A percentile compares a stretch with the other conserved stretches of the same genome.
Conservation (phyloP, 495 filamentous ascomycete genomes). For the Sordaria brevicollis region DNA sequence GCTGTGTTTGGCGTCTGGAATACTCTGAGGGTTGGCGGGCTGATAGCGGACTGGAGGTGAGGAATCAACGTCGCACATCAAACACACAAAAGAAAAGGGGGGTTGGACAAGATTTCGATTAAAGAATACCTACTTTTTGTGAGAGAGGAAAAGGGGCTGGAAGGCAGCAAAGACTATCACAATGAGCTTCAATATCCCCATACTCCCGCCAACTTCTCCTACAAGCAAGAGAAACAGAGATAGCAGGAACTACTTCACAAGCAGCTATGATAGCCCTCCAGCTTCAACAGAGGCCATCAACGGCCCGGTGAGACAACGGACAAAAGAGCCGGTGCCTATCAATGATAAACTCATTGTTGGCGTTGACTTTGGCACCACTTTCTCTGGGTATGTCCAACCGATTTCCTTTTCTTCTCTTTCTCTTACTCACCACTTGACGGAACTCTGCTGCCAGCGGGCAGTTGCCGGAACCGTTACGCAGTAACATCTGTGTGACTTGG, state of each 20-base stretch:
- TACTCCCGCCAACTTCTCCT: constrained; percentile 26
- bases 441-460: constrained; percentile 4
- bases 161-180: constrained; percentile 2
- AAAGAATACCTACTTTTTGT: background rate
- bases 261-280: constrained; percentile 34
- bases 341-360: constrained; percentile 53
- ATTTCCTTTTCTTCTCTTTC: background rate
- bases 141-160: constrained; percentile 6
- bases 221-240: constrained; percentile 39
- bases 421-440: background rate
- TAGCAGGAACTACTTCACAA: constrained; percentile 44
- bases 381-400: constrained; percentile 45
- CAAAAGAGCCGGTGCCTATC: constrained; percentile 31
- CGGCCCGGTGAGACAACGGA: constrained; percentile 41
- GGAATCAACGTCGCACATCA: background rate
- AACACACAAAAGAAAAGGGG: background rate
- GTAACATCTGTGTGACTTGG: background rate
- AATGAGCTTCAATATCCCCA: constrained; percentile 41
- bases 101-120: background rate
- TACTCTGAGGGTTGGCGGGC: background rate
- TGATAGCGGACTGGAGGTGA: background rate
- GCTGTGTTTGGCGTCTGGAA: background rate
- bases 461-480: background rate
- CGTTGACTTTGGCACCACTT: constrained; percentile 62
- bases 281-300: constrained; percentile 44